Conservation (phyloP, 2,329 filamentous ascomycete species). For the Calonectria hongkongensis region DNA sequence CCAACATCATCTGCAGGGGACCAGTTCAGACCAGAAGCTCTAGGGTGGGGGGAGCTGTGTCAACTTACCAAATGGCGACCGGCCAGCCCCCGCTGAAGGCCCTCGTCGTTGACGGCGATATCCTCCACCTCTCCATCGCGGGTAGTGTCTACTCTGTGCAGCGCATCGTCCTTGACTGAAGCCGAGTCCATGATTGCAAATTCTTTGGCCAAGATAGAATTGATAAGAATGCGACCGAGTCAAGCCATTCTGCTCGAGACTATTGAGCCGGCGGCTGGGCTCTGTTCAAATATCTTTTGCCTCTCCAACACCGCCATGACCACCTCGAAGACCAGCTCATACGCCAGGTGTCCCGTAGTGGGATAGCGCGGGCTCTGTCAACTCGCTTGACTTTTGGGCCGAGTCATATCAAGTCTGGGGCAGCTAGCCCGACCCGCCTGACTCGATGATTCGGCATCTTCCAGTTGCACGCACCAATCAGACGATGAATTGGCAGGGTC, state of each 20-base stretch:
- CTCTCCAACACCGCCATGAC: not conserved
- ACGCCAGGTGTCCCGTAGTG: too few relatives aligned
- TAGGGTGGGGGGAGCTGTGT: not conserved
- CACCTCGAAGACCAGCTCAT: not conserved
- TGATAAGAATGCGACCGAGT: not conserved
- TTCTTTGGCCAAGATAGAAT: not conserved
- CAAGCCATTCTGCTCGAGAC: not conserved
- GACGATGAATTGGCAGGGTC: not conserved
- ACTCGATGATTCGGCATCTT: not conserved
- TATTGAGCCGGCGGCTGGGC: conserved; percentile 1
- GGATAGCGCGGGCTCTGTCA: conserved; percentile 27
- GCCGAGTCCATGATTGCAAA: conserved; percentile 9
- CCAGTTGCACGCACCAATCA: not conserved
- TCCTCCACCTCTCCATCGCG: conserved; percentile 6
- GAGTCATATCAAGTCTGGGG: conserved; percentile 24
- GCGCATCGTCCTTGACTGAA: not conserved
- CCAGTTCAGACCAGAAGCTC: not conserved
- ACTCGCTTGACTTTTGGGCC: conserved; percentile 3
- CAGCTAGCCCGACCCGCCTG: not conserved
- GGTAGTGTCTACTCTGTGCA: not conserved
- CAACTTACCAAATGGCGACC: conserved; percentile 27
- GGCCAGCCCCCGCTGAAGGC: conserved; percentile 21
- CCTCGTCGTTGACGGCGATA: not conserved
- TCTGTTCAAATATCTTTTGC: conserved; percentile 11
- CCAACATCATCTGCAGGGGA: conserved; percentile 40